A percentile compares a stretch with the other conserved stretches of the same genome.
These are phyloP conservation scores for Chrysopogon serrulatus DNA, from an alignment of 176 grass and related monocot genomes.

Conservation along the genomic window DNA sequence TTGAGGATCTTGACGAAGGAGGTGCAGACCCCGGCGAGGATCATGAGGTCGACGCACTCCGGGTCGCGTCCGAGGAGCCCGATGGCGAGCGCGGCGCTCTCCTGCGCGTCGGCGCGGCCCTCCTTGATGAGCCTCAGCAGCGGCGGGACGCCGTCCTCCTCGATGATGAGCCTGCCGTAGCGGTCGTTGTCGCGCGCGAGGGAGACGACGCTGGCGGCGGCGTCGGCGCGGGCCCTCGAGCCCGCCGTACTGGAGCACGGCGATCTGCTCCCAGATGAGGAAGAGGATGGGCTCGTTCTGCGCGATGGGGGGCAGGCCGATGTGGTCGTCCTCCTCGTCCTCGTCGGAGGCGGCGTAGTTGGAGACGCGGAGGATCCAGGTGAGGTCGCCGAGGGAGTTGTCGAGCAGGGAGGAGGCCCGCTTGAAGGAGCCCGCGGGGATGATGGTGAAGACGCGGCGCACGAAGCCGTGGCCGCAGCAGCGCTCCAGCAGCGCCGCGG, in stretches of 20 bases:
- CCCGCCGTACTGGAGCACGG: constrained; percentile 49
- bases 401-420: constrained; percentile 44
- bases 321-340: constrained; percentile 29
- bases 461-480: constrained; percentile 43
- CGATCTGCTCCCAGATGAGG: too few species aligned
- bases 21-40: constrained; percentile 70
- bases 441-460: constrained; percentile 59
- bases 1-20: constrained; percentile 83
- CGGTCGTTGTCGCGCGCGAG: constrained; percentile 78
- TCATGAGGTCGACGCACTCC: constrained; percentile 68
- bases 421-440: constrained; percentile 64
- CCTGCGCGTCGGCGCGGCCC: constrained; percentile 63
- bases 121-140: constrained; percentile 76
- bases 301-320: too few species aligned
- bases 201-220: constrained; percentile 67
- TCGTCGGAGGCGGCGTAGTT: constrained; percentile 28
- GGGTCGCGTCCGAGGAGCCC: constrained; percentile 64
- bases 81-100: constrained; percentile 73
- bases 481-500: constrained; percentile 27
- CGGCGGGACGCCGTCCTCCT: constrained; percentile 83
- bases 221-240: constrained; percentile 60
- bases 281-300: too few species aligned
- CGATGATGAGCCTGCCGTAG: constrained; percentile 73
- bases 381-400: constrained; percentile 77
- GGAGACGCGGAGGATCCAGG: constrained; percentile 83